These are phyloP conservation scores for Taxawa tesnikishii DNA, from an alignment of 2,329 filamentous ascomycete genomes.

Conservation along the genomic window DNA sequence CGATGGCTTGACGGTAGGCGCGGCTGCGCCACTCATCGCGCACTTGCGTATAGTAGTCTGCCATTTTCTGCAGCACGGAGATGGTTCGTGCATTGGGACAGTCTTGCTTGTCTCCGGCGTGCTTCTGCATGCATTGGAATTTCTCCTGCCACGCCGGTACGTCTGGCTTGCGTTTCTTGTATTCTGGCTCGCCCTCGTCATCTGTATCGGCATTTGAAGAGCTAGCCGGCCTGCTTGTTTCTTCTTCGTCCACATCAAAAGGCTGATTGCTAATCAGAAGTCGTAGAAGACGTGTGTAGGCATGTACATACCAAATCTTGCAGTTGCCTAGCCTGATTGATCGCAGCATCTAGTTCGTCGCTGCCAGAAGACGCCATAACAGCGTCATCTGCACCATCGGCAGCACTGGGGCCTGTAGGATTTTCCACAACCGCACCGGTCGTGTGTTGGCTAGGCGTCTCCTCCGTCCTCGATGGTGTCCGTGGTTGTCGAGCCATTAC, in stretches of 20 bases:
- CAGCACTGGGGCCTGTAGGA: not conserved
- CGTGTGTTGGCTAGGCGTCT: conserved; percentile 14
- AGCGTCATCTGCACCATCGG: not conserved
- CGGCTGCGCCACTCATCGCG: conserved; percentile 64
- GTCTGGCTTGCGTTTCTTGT: conserved; percentile 5
- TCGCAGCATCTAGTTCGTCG: conserved; percentile 9
- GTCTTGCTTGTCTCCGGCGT: conserved; percentile 27
- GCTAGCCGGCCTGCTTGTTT: not conserved
- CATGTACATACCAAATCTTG: conserved; percentile 4
- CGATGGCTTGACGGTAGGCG: conserved; percentile 67
- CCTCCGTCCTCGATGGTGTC: conserved; percentile 26
- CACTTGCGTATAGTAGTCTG: conserved; percentile 61
- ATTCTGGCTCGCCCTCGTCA: conserved; percentile 12
- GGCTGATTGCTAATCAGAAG: conserved; percentile 6
- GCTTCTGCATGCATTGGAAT: conserved; percentile 49
- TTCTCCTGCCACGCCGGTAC: conserved; percentile 21
- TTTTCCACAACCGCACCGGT: conserved; percentile 5
- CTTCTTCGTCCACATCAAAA: conserved; percentile 9
- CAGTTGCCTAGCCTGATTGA: conserved; percentile 15
- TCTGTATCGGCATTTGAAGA: conserved; percentile 2
- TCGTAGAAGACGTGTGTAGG: no score
- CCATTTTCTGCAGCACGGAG: conserved; percentile 65
- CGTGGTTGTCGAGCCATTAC: conserved; percentile 22
- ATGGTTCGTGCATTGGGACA: conserved; percentile 59
- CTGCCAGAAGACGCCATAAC: not conserved